phyloP scores from a whole-genome alignment of 768 basidiomycete species.

The Rhizopogon vinicolor region DNA sequence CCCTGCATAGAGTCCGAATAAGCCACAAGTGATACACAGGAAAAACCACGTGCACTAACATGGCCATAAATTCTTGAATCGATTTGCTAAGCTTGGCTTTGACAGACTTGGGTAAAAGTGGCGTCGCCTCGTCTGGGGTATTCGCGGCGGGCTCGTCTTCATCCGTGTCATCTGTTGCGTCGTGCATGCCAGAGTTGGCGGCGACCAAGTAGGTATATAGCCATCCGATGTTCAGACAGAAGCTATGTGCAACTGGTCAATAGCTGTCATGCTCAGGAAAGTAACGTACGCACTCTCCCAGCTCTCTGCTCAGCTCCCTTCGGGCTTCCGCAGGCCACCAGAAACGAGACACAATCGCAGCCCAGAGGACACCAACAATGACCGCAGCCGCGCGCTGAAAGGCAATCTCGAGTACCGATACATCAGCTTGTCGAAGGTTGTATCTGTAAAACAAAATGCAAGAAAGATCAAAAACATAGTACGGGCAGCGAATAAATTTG shows the following conservation, averaged over 20 bases:
- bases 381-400: conserved; percentile 77
- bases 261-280: background rate
- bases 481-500: background rate
- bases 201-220: conserved; percentile 90
- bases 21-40: background rate
- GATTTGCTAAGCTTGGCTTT: conserved; percentile 51
- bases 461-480: background rate
- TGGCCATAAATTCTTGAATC: conserved; percentile 86
- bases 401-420: conserved; percentile 67
- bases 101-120: conserved; percentile 29
- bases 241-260: conserved; percentile 39
- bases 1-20: conserved; percentile 47
- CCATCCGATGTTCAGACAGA: conserved; percentile 92
- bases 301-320: conserved; percentile 74
- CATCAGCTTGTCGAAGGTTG: conserved; percentile 64
- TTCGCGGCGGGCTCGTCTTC: conserved; percentile 4
- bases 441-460: conserved; percentile 44
- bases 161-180: conserved; percentile 26
- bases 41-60: conserved; percentile 45
- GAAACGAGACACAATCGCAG: conserved; percentile 77
- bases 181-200: conserved; percentile 73
- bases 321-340: conserved; percentile 98
- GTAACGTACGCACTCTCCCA: conserved; percentile 69
- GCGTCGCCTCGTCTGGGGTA: conserved; percentile 24
- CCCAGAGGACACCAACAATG: conserved; percentile 84